A percentile compares a stretch with the other conserved stretches of the same genome.
phyloP scores from a whole-genome alignment of 2,329 filamentous ascomycete genomes.

The Cryphonectria naterciae region DNA sequence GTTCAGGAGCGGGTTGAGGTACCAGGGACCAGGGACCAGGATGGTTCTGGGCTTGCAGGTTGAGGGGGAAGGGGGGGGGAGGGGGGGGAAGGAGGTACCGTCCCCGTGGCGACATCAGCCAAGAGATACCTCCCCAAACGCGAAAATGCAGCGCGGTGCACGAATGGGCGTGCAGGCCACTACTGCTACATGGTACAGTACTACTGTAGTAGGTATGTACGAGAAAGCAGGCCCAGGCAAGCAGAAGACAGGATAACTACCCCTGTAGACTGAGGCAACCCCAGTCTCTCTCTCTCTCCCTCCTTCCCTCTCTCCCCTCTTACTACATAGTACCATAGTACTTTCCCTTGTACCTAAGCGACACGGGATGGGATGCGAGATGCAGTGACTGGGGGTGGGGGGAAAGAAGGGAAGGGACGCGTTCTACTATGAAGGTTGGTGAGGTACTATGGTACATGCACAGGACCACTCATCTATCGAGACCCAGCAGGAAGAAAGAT shows the following conservation, averaged over 20 bases:
- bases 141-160: background rate
- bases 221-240: conserved; percentile 23
- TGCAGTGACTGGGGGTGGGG: background rate
- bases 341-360: background rate
- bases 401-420: background rate
- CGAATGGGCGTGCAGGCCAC: conserved; percentile 12
- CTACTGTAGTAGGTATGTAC: conserved; percentile 9
- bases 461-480: background rate
- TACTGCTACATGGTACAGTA: background rate
- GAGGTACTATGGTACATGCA: background rate
- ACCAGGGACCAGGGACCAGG: conserved; percentile 27
- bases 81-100: background rate
- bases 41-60: conserved; percentile 19
- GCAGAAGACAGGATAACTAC: conserved; percentile 16
- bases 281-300: background rate
- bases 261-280: conserved; percentile 15
- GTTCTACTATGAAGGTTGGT: background rate
- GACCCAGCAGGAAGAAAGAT: background rate
- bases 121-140: background rate
- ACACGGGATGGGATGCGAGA: background rate
- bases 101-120: background rate
- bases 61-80: background rate
- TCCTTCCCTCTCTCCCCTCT: background rate
- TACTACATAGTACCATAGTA: background rate
- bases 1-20: conserved; percentile 15